These are phyloP conservation scores for Irpex sp. DNA, from an alignment of 1,284 basidiomycete species.

Conservation along the genomic window DNA sequence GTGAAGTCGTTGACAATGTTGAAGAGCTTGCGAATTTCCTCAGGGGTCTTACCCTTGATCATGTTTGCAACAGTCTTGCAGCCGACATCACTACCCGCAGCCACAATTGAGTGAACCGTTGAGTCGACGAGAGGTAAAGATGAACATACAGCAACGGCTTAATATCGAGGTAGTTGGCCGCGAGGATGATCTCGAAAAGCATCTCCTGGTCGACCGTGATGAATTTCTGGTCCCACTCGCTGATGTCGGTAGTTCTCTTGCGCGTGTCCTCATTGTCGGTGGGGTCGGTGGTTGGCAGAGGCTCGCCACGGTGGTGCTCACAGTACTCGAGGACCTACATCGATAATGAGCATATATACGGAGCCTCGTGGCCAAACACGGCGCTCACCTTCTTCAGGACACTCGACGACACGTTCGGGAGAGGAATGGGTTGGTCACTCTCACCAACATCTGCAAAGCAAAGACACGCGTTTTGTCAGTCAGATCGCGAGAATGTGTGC, in stretches of 20 bases:
- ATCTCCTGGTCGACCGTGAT: conserved; percentile 96
- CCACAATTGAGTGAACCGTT: not conserved
- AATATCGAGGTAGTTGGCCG: conserved; percentile 99
- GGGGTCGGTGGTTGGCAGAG: conserved; percentile 83
- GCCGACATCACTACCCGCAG: conserved; percentile 79
- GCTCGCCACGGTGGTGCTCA: conserved; percentile 97
- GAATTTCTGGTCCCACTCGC: conserved; percentile 99
- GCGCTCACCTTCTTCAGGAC: conserved; percentile 88
- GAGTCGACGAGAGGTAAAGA: not conserved
- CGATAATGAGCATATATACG: conserved; percentile 14
- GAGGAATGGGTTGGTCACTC: conserved; percentile 89
- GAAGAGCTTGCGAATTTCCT: conserved; percentile 95
- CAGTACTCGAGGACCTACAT: conserved; percentile 95
- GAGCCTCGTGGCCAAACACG: not conserved
- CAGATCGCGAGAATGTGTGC: conserved; percentile 3
- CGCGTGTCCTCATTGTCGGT: conserved; percentile 87
- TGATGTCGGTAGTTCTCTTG: conserved; percentile 96
- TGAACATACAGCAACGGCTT: conserved; percentile 88
- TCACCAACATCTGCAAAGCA: conserved; percentile 80
- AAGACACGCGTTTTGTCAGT: conserved; percentile 6
- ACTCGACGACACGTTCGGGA: conserved; percentile 95
- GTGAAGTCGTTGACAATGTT: conserved; percentile 99
- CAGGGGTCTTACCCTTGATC: conserved; percentile 98
- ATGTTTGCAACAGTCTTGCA: conserved; percentile 99
- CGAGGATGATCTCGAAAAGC: conserved; percentile 99